Evolutionary conservation across 768 basidiomycete genomes (phyloP).

Genomic region (Kwoniella bestiolae): DNA sequence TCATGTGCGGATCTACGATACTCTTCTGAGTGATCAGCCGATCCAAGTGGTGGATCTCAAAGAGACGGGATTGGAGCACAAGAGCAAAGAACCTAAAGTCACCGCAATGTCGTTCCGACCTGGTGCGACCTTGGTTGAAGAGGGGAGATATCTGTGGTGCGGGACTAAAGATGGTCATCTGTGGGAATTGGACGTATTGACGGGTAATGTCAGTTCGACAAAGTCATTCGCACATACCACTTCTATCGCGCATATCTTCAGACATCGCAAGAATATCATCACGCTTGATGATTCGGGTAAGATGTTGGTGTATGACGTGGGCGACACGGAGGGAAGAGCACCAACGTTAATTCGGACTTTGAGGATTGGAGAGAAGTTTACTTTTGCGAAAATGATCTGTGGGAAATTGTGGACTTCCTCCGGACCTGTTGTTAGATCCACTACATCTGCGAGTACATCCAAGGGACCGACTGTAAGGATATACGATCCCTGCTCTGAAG

Average conservation of each 20-base stretch:
- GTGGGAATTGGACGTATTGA: slow-evolving; percentile 76
- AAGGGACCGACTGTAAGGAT: slow-evolving; percentile 76
- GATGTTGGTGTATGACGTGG: slow-evolving; percentile 66
- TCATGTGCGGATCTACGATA: slow-evolving; percentile 57
- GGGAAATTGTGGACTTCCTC: slow-evolving; percentile 82
- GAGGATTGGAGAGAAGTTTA: slow-evolving; percentile 77
- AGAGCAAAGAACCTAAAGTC: slow-evolving; percentile 70
- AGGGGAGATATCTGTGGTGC: slow-evolving; percentile 74
- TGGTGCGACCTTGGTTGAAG: slow-evolving; percentile 57
- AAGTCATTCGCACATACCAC: slow-evolving; percentile 70
- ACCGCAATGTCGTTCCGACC: slow-evolving; percentile 79
- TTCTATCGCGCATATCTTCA: slow-evolving; percentile 73
- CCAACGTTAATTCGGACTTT: slow-evolving; percentile 40
- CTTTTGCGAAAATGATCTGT: slow-evolving; percentile 74
- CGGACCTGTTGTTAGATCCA: slow-evolving; percentile 52
- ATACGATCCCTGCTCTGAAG: slow-evolving; percentile 66
- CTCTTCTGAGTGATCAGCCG: slow-evolving; percentile 39
- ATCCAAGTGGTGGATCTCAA: slow-evolving; percentile 66
- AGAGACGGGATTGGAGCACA: slow-evolving; percentile 62
- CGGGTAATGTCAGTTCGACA: slow-evolving; percentile 64
- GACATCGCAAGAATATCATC: slow-evolving; percentile 70
- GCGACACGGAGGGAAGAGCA: slow-evolving; percentile 52
- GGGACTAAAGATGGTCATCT: slow-evolving; percentile 91
- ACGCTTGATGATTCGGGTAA: slow-evolving; percentile 87
- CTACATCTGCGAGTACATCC: slow-evolving; percentile 50